A percentile compares a stretch with the other conserved stretches of the same genome.
Conservation (phyloP, 805 yeast species). For the Candida cerambycidarum region DNA sequence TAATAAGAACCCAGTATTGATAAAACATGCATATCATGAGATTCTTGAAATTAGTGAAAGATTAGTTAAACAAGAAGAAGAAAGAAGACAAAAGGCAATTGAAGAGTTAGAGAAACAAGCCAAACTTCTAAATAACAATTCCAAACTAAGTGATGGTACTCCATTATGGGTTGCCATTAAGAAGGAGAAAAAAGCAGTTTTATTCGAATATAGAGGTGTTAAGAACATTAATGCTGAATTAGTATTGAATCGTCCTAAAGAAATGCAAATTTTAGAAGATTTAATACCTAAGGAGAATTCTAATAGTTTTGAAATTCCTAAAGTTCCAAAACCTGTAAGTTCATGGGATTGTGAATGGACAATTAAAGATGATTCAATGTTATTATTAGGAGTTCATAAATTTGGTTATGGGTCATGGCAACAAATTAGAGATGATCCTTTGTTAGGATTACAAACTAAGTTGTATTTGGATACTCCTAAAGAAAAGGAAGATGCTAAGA, state of each 20-base stretch:
- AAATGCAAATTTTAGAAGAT: conserved; percentile 64
- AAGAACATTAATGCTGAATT: conserved; percentile 90
- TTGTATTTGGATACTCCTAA: conserved; percentile 57
- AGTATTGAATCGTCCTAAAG: conserved; percentile 79
- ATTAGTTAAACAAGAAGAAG: conserved; percentile 64
- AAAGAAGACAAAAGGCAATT: conserved; percentile 53
- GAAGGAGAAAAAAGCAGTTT: conserved; percentile 84
- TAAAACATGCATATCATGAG: conserved; percentile 76
- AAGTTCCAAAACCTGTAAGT: conserved; percentile 73
- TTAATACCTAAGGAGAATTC: conserved; percentile 56
- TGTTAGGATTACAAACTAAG: conserved; percentile 81
- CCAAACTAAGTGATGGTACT: conserved; percentile 39
- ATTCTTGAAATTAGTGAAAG: conserved; percentile 61
- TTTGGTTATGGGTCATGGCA: conserved; percentile 97
- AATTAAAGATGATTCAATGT: conserved; percentile 77
- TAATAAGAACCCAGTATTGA: conserved; percentile 75
- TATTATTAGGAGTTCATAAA: conserved; percentile 82
- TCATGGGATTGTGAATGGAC: conserved; percentile 94
- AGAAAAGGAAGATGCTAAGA: conserved; percentile 42
- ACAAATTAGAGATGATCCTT: conserved; percentile 93
- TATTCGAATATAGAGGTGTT: conserved; percentile 86
- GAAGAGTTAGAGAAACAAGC: conserved; percentile 63
- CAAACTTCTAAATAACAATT: conserved; percentile 30
- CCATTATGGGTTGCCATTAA: conserved; percentile 61
- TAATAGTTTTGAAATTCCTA: conserved; percentile 56